Conservation (phyloP, 352 stramenopile species). For the Saprolegnia parasitica region DNA sequence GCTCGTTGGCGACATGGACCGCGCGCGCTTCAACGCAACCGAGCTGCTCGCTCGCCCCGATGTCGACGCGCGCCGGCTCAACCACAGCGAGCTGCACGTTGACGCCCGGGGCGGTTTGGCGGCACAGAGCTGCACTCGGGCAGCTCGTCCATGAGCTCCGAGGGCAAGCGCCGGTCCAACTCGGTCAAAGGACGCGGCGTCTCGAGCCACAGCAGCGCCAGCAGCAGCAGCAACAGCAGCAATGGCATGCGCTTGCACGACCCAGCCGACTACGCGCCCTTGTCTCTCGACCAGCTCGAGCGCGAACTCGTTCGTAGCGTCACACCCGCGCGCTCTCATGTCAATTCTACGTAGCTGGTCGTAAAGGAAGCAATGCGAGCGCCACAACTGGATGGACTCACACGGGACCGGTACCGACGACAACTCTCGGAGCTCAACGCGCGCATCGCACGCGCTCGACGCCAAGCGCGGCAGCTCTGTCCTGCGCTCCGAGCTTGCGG, state of each 20-base stretch:
- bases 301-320: background rate
- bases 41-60: background rate
- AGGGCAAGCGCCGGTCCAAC: background rate
- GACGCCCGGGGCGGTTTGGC: background rate
- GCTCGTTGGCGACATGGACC: background rate
- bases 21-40: background rate
- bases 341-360: background rate
- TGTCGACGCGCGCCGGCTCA: background rate
- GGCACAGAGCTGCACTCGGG: background rate
- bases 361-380: conserved; percentile 1
- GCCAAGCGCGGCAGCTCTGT: background rate
- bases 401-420: background rate
- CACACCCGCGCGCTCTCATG: background rate
- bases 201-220: background rate
- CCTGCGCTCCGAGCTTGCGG: background rate
- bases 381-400: background rate
- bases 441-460: background rate
- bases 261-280: background rate
- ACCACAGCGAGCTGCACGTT: background rate
- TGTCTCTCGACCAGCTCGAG: conserved; percentile 12
- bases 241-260: background rate
- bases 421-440: background rate
- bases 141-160: background rate
- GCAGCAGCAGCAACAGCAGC: background rate
- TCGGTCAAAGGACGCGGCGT: background rate